Conservation (phyloP, 176 grass and related monocot species). For the Aegilops speltoides region DNA sequence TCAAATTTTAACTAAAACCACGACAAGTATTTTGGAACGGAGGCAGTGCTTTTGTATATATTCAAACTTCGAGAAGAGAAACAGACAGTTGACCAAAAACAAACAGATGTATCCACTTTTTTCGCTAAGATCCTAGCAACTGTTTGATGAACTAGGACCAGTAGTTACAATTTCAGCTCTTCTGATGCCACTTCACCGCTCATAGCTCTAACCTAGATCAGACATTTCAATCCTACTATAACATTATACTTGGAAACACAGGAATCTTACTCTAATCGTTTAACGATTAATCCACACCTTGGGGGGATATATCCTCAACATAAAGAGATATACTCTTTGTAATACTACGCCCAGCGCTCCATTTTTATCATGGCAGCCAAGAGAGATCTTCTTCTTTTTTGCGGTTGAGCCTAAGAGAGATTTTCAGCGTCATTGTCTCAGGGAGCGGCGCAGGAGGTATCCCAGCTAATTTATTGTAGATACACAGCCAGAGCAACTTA, state of each 20-base stretch:
- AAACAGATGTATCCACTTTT: neutral
- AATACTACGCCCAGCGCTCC: neutral
- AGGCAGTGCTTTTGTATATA: neutral
- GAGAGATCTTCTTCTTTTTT: no score
- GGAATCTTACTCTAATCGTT: neutral
- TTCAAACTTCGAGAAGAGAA: neutral
- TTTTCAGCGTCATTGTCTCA: neutral
- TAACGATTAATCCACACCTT: neutral
- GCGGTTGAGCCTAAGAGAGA: neutral
- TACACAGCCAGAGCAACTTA: neutral
- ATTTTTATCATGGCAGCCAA: neutral
- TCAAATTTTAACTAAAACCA: no score
- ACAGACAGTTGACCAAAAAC: neutral
- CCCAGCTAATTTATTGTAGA: neutral
- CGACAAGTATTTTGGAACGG: no score
- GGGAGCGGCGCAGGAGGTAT: neutral
- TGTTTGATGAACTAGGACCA: slow-evolving; percentile 5
- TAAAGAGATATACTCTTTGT: neutral
- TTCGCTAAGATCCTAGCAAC: neutral
- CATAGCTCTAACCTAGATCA: neutral
- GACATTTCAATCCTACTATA: slow-evolving; percentile 1
- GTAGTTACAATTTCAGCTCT: neutral
- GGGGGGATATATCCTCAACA: neutral
- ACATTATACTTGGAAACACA: neutral
- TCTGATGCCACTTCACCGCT: neutral